phyloP scores from a whole-genome alignment of 495 filamentous ascomycete genomes.

The Cryomyces antarcticus region DNA sequence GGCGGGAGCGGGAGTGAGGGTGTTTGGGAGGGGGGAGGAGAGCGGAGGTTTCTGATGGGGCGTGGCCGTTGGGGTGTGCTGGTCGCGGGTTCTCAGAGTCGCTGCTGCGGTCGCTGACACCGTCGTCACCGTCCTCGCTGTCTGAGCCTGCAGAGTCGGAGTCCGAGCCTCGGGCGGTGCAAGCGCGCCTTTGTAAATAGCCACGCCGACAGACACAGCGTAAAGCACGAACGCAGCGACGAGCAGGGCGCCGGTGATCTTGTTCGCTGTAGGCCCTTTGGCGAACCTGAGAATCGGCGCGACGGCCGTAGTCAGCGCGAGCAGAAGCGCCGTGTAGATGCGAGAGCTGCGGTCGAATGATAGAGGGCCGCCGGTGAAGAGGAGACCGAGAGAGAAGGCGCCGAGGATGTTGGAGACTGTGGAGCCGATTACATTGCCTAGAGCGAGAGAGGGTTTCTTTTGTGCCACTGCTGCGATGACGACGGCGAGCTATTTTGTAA shows the following conservation, averaged over 20 bases:
- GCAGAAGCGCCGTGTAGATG: conserved; percentile 24
- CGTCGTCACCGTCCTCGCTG: conserved; percentile 9
- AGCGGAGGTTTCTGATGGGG: neutral
- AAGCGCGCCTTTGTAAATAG: conserved; percentile 26
- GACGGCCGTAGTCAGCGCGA: conserved; percentile 22
- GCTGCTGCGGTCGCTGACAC: neutral
- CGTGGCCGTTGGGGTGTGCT: neutral
- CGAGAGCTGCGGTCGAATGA: conserved; percentile 27
- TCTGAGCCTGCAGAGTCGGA: conserved; percentile 1
- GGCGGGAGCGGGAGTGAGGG: neutral
- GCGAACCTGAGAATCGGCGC: conserved; percentile 15
- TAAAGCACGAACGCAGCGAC: conserved; percentile 27
- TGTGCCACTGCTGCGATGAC: conserved; percentile 27
- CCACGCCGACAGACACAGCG: conserved; percentile 23
- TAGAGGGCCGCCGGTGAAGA: conserved; percentile 6
- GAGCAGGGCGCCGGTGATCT: conserved; percentile 19
- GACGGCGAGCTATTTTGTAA: conserved; percentile 26
- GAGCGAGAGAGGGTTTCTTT: conserved; percentile 26
- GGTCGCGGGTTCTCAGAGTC: neutral
- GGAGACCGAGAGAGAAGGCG: conserved; percentile 31
- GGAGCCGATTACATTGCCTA: conserved; percentile 36
- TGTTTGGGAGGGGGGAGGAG: neutral
- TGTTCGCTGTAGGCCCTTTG: conserved; percentile 1
- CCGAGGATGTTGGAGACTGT: conserved; percentile 35
- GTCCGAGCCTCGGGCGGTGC: conserved; percentile 18